These are phyloP conservation scores for Parafenestella ontariensis DNA, from an alignment of 2,329 filamentous ascomycete species.

Conservation along the genomic window DNA sequence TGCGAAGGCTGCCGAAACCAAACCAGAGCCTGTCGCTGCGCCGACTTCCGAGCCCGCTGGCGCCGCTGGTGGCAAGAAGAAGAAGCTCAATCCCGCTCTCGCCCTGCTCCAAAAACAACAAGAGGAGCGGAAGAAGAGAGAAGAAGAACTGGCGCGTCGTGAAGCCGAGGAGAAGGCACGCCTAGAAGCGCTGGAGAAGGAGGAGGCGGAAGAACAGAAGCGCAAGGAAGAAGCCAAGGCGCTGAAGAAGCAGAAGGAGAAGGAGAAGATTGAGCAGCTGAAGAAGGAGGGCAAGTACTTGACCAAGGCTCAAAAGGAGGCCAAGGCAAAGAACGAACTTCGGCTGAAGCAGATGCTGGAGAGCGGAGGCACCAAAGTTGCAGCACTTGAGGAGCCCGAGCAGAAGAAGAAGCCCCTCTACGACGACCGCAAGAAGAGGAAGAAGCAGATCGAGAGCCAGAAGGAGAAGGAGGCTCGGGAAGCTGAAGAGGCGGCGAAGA, in stretches of 20 bases:
- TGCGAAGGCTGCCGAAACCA: conserved; percentile 52
- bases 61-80: conserved; percentile 77
- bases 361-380: conserved; percentile 71
- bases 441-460: conserved; percentile 66
- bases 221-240: conserved; percentile 75
- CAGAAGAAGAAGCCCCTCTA: conserved; percentile 83
- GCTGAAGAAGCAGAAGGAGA: conserved; percentile 84
- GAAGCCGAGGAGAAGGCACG: conserved; percentile 70
- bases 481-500: conserved; percentile 64
- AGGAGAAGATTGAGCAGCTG: conserved; percentile 83
- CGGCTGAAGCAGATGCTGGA: conserved; percentile 87
- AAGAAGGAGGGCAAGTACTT: conserved; percentile 89
- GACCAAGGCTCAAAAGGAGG: conserved; percentile 84
- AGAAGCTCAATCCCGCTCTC: conserved; percentile 83
- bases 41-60: conserved; percentile 36
- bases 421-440: conserved; percentile 80
- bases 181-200: conserved; percentile 70
- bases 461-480: conserved; percentile 54
- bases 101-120: conserved; percentile 81
- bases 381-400: conserved; percentile 64
- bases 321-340: conserved; percentile 78
- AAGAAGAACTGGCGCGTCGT: conserved; percentile 68
- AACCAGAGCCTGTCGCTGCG: conserved; percentile 37
- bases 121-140: conserved; percentile 71
- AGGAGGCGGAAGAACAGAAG: conserved; percentile 71